A percentile compares a stretch with the other conserved stretches of the same genome.
Conservation (phyloP, 2,329 filamentous ascomycete species). For the Chaetothyriales sp. region DNA sequence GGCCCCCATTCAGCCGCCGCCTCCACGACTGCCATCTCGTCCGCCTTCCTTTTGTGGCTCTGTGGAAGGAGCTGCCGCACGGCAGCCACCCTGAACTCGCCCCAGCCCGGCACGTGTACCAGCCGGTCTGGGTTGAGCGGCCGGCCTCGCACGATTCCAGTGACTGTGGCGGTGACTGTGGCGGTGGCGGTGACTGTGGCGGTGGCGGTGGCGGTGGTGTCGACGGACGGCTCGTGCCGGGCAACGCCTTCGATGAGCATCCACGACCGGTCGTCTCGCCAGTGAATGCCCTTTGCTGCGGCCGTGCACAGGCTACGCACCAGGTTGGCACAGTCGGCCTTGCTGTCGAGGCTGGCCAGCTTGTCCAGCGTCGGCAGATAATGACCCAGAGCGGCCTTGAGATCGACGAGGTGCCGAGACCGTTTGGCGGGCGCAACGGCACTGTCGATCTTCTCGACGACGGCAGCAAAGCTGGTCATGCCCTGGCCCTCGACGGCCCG, state of each 20-base stretch:
- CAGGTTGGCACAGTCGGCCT: conserved; percentile 81
- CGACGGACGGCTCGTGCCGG: conserved; percentile 42
- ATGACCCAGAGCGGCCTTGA: conserved; percentile 86
- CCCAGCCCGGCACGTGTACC: conserved; percentile 86
- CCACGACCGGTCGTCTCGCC: conserved; percentile 93
- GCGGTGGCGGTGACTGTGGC: conserved; percentile 25
- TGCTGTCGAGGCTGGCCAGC: conserved; percentile 72
- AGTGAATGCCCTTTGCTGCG: conserved; percentile 83
- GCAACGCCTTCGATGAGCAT: conserved; percentile 75
- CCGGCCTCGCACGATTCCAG: conserved; percentile 73
- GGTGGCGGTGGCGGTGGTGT: conserved; percentile 25
- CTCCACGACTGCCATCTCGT: conserved; percentile 56
- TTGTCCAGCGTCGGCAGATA: conserved; percentile 91
- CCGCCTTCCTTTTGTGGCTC: conserved; percentile 36
- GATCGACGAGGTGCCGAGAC: conserved; percentile 60
- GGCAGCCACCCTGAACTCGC: conserved; percentile 80
- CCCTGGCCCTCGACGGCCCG: conserved; percentile 85
- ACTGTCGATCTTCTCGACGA: conserved; percentile 65
- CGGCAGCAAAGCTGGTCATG: conserved; percentile 78
- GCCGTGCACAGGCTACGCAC: conserved; percentile 84
- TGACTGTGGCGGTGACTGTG: conserved; percentile 53
- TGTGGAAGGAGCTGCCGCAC: conserved; percentile 60
- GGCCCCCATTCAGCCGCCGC: conserved; percentile 46
- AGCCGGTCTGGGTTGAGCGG: conserved; percentile 80
- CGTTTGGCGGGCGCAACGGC: conserved; percentile 69